Evolutionary conservation across 495 filamentous ascomycete genomes (phyloP), one percentile per base, ranked within the genome.

Genomic region (Hyaloscypha finlandica): DNA sequence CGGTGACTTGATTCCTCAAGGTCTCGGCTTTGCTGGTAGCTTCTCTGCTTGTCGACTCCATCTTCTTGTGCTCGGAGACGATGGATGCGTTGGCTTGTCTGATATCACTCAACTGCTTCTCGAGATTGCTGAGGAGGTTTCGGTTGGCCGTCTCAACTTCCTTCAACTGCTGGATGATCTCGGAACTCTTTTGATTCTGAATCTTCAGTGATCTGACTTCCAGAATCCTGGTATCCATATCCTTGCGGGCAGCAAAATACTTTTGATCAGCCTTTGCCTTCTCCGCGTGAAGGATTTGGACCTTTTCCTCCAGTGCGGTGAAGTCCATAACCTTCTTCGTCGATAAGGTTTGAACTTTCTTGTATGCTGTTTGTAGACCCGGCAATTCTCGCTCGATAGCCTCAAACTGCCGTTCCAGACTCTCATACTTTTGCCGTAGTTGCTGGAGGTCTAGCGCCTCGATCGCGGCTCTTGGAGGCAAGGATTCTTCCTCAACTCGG

Each of bases 181-280:
- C 96, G 1, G 92, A 94, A 56, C 91, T 94, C 80, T 95, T 95
- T 5, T 84, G 82, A 74, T 94, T 96, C 76, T 97, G 93, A 64
- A 85, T 81, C 58, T 91, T 84, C 53, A 97, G 79, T 4, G 88
- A 84, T 65, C 92, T 85, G 55, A 93, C 88, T 77, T 97, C 93
- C 48, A 83, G 79, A 20, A 89, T 88, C 61, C 92, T 83, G 22
- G 89, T 86, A 71, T 98, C 95, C 74, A 93, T 96, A 69, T 91
- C 88, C 75, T 97, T 97, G 82, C 97, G 94, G 16, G 93, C 92
- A 5, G 89, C 89, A 73, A 97, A 98, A 75, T 96, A 99, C 77
- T 98, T 98, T 75, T 97, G 94, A 72, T 98, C 94, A 0, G 96
- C 96, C 74, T 97, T 98, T 39, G 88, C 86, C 77, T 98, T 99